These are phyloP conservation scores for Sarocladiaceae sp. DNA, from an alignment of 2,329 filamentous ascomycete genomes.

Conservation along the genomic window DNA sequence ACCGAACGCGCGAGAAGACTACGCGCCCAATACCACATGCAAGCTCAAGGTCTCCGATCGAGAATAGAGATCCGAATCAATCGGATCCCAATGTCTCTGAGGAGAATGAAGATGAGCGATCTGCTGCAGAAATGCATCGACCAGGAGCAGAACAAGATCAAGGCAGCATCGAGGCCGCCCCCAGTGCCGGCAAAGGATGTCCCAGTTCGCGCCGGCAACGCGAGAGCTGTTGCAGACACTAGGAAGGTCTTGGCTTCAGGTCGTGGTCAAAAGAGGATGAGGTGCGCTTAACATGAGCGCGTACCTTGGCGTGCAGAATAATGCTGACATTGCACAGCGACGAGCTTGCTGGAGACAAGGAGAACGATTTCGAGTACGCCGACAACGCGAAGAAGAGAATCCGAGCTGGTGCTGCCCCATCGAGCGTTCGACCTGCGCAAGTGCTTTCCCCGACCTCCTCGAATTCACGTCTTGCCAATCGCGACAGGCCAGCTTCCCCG, in stretches of 20 bases:
- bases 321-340: slow-evolving; percentile 42
- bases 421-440: slow-evolving; percentile 41
- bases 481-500: slow-evolving; percentile 46
- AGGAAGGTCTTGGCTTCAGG: slow-evolving; percentile 16
- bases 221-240: slow-evolving; percentile 11
- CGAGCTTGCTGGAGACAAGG: slow-evolving; percentile 67
- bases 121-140: slow-evolving; percentile 54
- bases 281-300: slow-evolving; percentile 33
- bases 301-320: slow-evolving; percentile 5
- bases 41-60: slow-evolving; percentile 78
- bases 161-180: slow-evolving; percentile 31
- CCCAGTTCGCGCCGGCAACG: slow-evolving; percentile 27
- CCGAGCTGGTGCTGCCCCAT: slow-evolving; percentile 40
- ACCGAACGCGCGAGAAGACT: slow-evolving; percentile 84
- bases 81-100: slow-evolving; percentile 75
- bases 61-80: slow-evolving; percentile 92
- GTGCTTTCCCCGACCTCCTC: slow-evolving; percentile 79
- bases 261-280: slow-evolving; percentile 43
- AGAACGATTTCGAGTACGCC: slow-evolving; percentile 59
- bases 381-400: slow-evolving; percentile 69
- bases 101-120: slow-evolving; percentile 79
- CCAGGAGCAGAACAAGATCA: slow-evolving; percentile 36
- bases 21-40: slow-evolving; percentile 81
- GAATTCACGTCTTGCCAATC: slow-evolving; percentile 62
- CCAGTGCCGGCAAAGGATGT: slow-evolving; percentile 48